Conservation (phyloP, 2,329 filamentous ascomycete genomes). For the Colletotrichum filicis region DNA sequence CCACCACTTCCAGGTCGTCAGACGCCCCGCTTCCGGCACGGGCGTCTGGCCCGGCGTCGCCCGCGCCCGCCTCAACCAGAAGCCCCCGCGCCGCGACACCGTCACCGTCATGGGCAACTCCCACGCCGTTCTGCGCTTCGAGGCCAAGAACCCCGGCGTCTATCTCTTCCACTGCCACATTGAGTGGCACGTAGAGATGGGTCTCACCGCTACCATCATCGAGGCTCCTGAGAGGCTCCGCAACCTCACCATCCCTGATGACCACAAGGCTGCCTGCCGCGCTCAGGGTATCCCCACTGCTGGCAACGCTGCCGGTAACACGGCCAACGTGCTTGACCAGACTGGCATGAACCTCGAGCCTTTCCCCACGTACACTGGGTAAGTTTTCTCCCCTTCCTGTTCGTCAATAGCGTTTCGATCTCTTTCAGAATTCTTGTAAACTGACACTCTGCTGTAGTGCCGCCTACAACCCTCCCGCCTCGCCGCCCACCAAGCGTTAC, state of each 20-base stretch:
- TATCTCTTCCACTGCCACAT: slow-evolving; percentile 71
- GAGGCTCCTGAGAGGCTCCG: slow-evolving; percentile 69
- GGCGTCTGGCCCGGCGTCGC: slow-evolving; percentile 50
- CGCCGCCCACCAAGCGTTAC: not conserved
- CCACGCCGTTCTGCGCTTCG: slow-evolving; percentile 63
- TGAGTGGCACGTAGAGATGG: slow-evolving; percentile 71
- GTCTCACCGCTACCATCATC: slow-evolving; percentile 65
- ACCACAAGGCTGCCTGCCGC: slow-evolving; percentile 63
- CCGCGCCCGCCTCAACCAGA: slow-evolving; percentile 39
- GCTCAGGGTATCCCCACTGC: slow-evolving; percentile 57
- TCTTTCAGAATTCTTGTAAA: too few species aligned
- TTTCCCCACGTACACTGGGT: slow-evolving; percentile 61
- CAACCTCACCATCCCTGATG: slow-evolving; percentile 64
- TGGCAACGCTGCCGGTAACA: slow-evolving; percentile 78
- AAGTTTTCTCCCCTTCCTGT: slow-evolving; percentile 34
- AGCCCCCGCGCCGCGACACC: slow-evolving; percentile 50
- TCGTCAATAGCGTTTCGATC: not conserved
- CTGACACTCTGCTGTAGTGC: slow-evolving; percentile 18
- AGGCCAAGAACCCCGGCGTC: slow-evolving; percentile 63
- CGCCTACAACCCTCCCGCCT: slow-evolving; percentile 5
- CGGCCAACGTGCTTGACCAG: slow-evolving; percentile 63
- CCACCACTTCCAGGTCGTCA: slow-evolving; percentile 65
- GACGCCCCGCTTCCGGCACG: slow-evolving; percentile 47
- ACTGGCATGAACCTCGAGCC: slow-evolving; percentile 60
- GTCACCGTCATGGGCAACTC: slow-evolving; percentile 52